Base-by-base conservation (phyloP, 2,329 filamentous ascomycete species). In the Elsinoe arachidis region DNA sequence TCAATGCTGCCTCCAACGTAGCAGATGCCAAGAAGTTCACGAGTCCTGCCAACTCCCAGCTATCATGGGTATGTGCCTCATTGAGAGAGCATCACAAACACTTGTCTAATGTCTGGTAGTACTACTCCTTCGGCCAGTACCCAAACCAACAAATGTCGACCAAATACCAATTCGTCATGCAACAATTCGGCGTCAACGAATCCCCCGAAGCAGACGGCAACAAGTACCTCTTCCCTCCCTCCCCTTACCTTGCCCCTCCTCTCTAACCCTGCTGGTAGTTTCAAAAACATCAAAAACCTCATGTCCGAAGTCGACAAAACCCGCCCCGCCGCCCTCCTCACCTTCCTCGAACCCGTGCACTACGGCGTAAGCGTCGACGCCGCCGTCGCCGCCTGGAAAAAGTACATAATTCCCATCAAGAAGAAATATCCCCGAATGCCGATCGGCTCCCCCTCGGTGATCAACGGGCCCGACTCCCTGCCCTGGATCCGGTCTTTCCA, bases 331-430 rank as follows among this genome's bases (percentile, higher is more conserved):
- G 26, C 17, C 34, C 49, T 53, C 26, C 17, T 53, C n/a, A 53
- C 49, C 49, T 53, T 53, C 34, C 49, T 53, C 14, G 49, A 53
- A 19, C 49, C 49, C 5, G 33, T 21, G 4, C 14, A 15, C 49
- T 53, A 37, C 34, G 49, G 49, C 49, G n/a, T 53, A 34, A 35
- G 26, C 11, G 49, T 53, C 17, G 33, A 37, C 19, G 26, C 12
- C 15, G 49, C 49, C 19, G 49, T 53, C 49, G 26, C 17, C n/a
- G 49, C 49, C 17, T 53, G 49, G 49, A 15, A 21, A n/a, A 37
- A 53, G n/a, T 53, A 53, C 19, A 53, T 53, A 17, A 53, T 53
- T 34, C 49, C 49, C 9, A 53, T 53, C 49, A 37, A 38, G 33
- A 19, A 53, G 33, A 53, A 53, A 34, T 53, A 53, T 17, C 49